Percentiles rank a stretch among this genome's conserved stretches.
phyloP scores from a whole-genome alignment of 306 rosid species.

The Prunus fruticosa region DNA sequence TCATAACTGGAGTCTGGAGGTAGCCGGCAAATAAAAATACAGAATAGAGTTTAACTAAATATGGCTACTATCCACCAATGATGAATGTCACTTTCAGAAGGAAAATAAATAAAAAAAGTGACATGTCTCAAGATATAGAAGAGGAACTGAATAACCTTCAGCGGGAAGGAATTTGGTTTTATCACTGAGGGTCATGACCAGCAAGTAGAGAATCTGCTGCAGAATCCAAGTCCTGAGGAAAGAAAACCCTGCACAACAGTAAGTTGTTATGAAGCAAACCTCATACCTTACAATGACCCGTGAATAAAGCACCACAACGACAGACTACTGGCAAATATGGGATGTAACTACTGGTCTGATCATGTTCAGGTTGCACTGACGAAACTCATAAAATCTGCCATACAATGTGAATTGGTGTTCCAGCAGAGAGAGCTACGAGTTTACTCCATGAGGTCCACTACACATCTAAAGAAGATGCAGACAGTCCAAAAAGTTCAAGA shows the following conservation, averaged over 20 bases:
- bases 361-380: neutral
- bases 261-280: slow-evolving; percentile 8
- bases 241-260: slow-evolving; percentile 70
- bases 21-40: neutral
- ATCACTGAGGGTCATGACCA: slow-evolving; percentile 27
- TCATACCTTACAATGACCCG: neutral
- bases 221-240: slow-evolving; percentile 86
- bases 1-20: neutral
- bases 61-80: slow-evolving; percentile 2
- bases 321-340: neutral
- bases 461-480: neutral
- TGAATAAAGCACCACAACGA: neutral
- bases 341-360: neutral
- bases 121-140: slow-evolving; percentile 4
- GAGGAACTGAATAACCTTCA: slow-evolving; percentile 16
- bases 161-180: slow-evolving; percentile 1
- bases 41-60: neutral
- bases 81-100: neutral
- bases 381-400: neutral
- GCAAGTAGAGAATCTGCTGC: slow-evolving; percentile 78
- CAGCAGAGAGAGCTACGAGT: neutral
- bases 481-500: slow-evolving; percentile 2
- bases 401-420: neutral
- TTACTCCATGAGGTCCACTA: neutral
- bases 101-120: neutral